Percentiles rank a stretch among this genome's conserved stretches.
Evolutionary conservation across 306 rosid species (phyloP).

Genomic region (Vigna nakashimae): DNA sequence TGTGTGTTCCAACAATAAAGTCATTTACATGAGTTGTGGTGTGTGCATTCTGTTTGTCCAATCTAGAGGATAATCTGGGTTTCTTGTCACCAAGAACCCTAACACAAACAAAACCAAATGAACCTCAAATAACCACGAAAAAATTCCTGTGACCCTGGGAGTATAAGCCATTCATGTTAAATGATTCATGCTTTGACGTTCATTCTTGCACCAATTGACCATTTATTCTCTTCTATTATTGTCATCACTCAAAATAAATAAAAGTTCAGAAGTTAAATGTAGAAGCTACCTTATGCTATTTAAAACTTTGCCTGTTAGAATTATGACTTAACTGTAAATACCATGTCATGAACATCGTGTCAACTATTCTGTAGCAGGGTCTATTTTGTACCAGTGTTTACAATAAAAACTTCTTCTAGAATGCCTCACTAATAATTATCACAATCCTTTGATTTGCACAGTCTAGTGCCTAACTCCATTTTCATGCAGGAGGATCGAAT

Average conservation of each 20-base stretch:
- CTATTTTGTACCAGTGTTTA: background rate
- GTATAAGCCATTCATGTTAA: background rate
- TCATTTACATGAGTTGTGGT: too few relatives aligned
- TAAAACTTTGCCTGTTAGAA: background rate
- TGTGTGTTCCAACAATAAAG: too few relatives aligned
- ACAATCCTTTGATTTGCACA: slow-evolving; percentile 18
- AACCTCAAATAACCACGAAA: background rate
- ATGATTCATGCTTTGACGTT: background rate
- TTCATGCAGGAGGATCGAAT: slow-evolving; percentile 21
- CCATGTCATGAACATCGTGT: slow-evolving; percentile 3
- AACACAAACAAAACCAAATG: background rate
- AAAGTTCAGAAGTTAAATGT: background rate
- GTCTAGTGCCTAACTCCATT: slow-evolving; percentile 26
- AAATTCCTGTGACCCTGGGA: too few relatives aligned
- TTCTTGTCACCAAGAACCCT: too few relatives aligned
- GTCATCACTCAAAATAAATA: background rate
- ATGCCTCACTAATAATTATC: background rate
- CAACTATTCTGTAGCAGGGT: background rate
- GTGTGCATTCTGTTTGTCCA: too few relatives aligned
- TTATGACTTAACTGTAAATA: background rate
- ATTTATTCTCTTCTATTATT: background rate
- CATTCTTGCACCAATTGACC: background rate
- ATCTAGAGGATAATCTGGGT: too few relatives aligned
- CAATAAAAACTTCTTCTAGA: background rate
- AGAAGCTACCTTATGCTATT: background rate